Evolutionary conservation across 2,329 filamentous ascomycete genomes (phyloP), one percentile per base, ranked within the genome.

Genomic region (Exophiala bonariae): DNA sequence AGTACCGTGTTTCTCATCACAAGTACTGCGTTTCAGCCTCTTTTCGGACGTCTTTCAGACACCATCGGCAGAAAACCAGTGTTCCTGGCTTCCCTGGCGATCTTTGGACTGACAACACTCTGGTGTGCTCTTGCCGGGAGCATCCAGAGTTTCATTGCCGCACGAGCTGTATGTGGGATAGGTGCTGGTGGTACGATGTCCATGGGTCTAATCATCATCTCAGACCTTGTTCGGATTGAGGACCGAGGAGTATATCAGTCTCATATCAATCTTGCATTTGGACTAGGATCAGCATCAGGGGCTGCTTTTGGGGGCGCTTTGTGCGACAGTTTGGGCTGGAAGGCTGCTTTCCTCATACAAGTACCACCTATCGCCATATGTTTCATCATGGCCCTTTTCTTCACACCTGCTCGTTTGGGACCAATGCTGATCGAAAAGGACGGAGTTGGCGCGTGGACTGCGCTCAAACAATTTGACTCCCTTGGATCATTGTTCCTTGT

Each of bases 1-100:
- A 89, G 86, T 1, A 92, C 87, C 0, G 81, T 85, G 0, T 92
- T 90, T 56, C 67, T 92, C 23, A 74, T 92, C 31, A 89, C 87
- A 0, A 86, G 82, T 85, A 87, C 86, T 3, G 83, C 83, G 17
- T 88, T 86, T 57, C 87, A 91, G 62, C 87, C 86, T 1, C 69
- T 89, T 1, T 89, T 86, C 56, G 85, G 85, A 37, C 86, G 85
- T 57, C 70, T 87, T 3, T 82, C 76, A 2, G 87, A 92, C 66
- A 82, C 83, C 0, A 69, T 90, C 48, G 87, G 87, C 11, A 68
- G 68, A 22, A 55, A 49, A 31, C 59, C 75, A 59, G 82, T 79
- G 54, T 69, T 89, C 4, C 70, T 89, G 4, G 81, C 84, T 55
- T 75, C 79, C 2, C 87, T 87, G 57, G 63, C 70, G 17, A 66